phyloP scores from a whole-genome alignment of 2,329 filamentous ascomycete genomes.

The Macroventuria anomochaeta region DNA sequence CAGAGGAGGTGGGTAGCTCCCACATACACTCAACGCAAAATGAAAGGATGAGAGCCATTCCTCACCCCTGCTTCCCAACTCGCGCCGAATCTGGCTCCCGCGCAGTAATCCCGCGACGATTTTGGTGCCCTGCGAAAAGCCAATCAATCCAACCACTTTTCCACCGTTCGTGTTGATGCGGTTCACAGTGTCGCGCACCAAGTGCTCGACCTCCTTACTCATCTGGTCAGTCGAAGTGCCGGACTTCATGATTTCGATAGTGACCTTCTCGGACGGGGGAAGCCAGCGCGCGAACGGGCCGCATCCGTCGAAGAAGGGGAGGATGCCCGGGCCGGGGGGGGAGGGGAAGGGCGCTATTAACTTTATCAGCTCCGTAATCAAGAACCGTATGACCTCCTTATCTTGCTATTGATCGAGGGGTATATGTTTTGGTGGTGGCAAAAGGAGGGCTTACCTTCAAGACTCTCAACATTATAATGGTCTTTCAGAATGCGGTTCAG shows the following conservation, averaged over 20 bases:
- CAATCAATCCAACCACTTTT: conserved; percentile 39
- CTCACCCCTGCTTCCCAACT: conserved; percentile 13
- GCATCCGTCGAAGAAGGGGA: conserved; percentile 49
- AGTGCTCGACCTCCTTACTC: conserved; percentile 28
- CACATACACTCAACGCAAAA: conserved; percentile 37
- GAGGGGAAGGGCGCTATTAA: conserved; percentile 44
- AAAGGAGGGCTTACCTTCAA: too few species aligned
- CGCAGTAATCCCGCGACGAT: conserved; percentile 42
- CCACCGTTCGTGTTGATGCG: conserved; percentile 24
- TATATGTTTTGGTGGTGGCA: too few species aligned
- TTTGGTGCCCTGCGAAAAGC: conserved; percentile 46
- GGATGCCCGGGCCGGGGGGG: conserved; percentile 44
- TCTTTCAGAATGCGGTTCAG: conserved; percentile 32
- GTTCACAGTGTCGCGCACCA: conserved; percentile 27
- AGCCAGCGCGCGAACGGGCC: conserved; percentile 46
- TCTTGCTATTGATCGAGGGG: too few species aligned
- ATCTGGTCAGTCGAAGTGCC: conserved; percentile 22
- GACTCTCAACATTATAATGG: conserved; percentile 33
- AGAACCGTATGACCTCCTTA: too few species aligned
- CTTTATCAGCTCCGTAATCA: too few species aligned
- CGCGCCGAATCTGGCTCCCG: conserved; percentile 27
- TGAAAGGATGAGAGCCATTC: conserved; percentile 25
- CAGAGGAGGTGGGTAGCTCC: conserved; percentile 39
- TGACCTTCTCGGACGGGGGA: conserved; percentile 26
- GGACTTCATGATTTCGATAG: conserved; percentile 23